Evolutionary conservation across 208 protist species (phyloP).

Genomic region (Histomonas meleagridis): DNA sequence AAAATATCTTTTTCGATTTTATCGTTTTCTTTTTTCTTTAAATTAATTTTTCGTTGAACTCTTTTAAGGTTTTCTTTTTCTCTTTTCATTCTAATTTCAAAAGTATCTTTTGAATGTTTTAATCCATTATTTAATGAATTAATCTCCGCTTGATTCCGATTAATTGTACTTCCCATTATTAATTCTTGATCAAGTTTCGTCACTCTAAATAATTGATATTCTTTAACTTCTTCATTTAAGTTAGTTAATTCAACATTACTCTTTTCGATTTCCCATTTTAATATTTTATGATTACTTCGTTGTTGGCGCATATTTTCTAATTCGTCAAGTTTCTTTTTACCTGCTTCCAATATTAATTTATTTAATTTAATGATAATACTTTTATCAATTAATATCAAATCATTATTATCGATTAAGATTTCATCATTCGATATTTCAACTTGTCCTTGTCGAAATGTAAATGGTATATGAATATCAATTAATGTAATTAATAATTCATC

Average conservation of each 20-base stretch:
- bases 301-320: not conserved
- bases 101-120: not conserved
- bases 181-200: constrained; percentile 31
- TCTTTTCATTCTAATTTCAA: not conserved
- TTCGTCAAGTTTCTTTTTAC: not conserved
- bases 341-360: not conserved
- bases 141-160: not conserved
- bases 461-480: constrained; percentile 20
- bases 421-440: constrained; percentile 20
- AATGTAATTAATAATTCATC: not conserved
- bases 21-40: not conserved
- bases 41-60: not conserved
- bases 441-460: constrained; percentile 24
- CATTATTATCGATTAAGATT: not conserved
- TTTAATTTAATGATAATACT: not conserved
- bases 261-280: constrained; percentile 7
- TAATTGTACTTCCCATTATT: not conserved
- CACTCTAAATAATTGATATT: constrained; percentile 6
- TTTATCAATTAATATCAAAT: not conserved
- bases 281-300: not conserved
- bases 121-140: not conserved
- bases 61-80: not conserved
- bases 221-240: constrained; percentile 20
- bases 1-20: constrained; percentile 34
- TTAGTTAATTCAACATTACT: constrained; percentile 4